Conservation (phyloP, 139 green algal genomes). For the Coelastrella sp. region DNA sequence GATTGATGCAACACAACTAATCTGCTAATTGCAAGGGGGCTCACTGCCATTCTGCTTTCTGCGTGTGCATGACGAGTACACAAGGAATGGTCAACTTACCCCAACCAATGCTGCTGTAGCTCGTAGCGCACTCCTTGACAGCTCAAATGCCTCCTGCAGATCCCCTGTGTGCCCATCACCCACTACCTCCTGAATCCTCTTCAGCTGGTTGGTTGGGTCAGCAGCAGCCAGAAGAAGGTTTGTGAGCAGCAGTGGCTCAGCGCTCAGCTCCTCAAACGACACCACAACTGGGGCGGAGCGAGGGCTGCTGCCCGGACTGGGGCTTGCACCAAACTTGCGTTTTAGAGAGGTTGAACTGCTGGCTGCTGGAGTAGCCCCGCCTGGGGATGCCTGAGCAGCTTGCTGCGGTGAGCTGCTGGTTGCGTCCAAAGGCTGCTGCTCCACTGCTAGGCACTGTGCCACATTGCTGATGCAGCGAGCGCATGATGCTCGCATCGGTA, state of each 20-base stretch:
- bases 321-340: neutral
- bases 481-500: conserved; percentile 32
- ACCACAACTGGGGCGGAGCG: conserved; percentile 21
- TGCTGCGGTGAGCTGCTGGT: conserved; percentile 14
- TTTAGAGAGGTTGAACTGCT: neutral
- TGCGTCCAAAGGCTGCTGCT: neutral
- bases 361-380: neutral
- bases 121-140: neutral
- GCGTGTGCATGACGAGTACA: no score
- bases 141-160: neutral
- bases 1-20: no score
- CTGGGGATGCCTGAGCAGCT: neutral
- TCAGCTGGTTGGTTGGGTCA: neutral
- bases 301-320: neutral
- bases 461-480: conserved; percentile 29
- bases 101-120: neutral
- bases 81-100: neutral
- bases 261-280: conserved; percentile 35
- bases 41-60: no score
- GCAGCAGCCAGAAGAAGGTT: conserved; percentile 24
- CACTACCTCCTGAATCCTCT: neutral
- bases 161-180: neutral
- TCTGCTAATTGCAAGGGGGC: no score
- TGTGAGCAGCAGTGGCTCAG: conserved; percentile 26
- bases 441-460: neutral